phyloP scores from a whole-genome alignment of 2,329 filamentous ascomycete species.

The Stachybotrys chlorohalonatus region DNA sequence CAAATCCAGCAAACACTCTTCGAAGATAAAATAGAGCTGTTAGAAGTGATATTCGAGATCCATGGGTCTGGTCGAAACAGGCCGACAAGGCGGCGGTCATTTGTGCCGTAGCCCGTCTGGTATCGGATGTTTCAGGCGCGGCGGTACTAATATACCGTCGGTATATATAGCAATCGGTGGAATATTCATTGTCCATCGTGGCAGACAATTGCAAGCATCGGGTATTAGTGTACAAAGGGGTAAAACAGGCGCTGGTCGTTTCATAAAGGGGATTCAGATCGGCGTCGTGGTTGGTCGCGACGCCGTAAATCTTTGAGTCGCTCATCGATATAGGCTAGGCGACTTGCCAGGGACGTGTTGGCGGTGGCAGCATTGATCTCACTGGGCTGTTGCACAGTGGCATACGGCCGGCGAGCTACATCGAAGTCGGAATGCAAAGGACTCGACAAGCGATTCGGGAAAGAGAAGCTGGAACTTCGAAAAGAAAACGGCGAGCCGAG shows the following conservation, averaged over 20 bases:
- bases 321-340: constrained; percentile 49
- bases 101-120: too few relatives aligned
- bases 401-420: constrained; percentile 41
- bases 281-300: constrained; percentile 28
- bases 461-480: constrained; percentile 44
- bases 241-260: constrained; percentile 10
- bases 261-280: constrained; percentile 41
- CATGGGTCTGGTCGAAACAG: too few relatives aligned
- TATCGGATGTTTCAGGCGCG: too few relatives aligned
- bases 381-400: constrained; percentile 43
- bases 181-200: constrained; percentile 4
- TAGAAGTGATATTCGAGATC: too few relatives aligned
- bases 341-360: constrained; percentile 36
- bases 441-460: constrained; percentile 48
- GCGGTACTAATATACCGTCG: too few relatives aligned
- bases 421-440: constrained; percentile 35
- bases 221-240: constrained; percentile 8
- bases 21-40: too few relatives aligned
- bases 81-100: too few relatives aligned
- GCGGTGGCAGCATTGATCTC: constrained; percentile 24
- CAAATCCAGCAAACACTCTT: too few relatives aligned
- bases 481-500: constrained; percentile 52
- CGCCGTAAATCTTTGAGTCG: constrained; percentile 45
- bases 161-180: too few relatives aligned
- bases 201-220: constrained; percentile 6